Conservation (phyloP, 306 rosid genomes). For the Casuarina cunninghamiana region DNA sequence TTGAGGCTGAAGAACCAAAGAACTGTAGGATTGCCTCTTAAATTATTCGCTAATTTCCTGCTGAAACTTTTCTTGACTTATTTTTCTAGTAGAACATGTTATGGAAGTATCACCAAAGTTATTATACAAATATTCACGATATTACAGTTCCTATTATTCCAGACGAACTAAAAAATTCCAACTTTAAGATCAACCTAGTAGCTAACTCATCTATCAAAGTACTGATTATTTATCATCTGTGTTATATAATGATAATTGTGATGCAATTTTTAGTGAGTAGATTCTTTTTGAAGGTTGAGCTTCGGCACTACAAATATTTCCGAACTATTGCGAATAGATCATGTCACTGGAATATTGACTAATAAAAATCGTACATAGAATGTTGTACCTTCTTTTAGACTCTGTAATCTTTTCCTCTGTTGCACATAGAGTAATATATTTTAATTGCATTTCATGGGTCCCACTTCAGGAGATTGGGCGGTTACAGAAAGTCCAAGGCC, state of each 20-base stretch:
- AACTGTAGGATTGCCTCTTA: background rate
- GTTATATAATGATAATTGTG: background rate
- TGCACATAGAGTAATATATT: slow-evolving; percentile 7
- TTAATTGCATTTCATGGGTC: slow-evolving; percentile 24
- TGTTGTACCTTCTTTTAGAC: background rate
- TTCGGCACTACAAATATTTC: background rate
- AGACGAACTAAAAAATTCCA: background rate
- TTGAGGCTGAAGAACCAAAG: slow-evolving; percentile 5
- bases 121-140: background rate
- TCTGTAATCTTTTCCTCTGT: background rate
- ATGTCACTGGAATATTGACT: background rate
- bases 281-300: background rate
- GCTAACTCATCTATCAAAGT: background rate
- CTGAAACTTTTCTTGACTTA: background rate
- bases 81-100: background rate
- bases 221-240: background rate
- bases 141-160: background rate
- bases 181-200: background rate
- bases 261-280: background rate
- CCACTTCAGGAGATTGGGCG: slow-evolving; percentile 86
- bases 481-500: slow-evolving; percentile 81
- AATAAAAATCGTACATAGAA: background rate
- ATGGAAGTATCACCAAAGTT: background rate
- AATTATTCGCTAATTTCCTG: background rate
- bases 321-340: background rate